Evolutionary conservation across 2,329 filamentous ascomycete species (phyloP), one percentile per base, ranked within the genome.

Genomic region (Dactylella cylindrospora): DNA sequence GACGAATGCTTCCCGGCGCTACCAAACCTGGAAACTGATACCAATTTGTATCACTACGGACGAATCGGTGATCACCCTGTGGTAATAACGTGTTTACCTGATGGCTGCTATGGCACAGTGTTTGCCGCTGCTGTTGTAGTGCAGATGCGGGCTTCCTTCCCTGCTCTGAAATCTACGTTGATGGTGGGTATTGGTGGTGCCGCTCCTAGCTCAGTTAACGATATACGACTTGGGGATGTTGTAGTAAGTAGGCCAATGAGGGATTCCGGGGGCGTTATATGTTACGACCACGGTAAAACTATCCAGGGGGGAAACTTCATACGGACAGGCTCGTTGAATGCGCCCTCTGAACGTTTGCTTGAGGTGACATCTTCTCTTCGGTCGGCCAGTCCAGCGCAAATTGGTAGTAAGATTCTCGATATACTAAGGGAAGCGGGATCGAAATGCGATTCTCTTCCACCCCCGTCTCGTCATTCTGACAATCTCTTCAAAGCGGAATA

Each of bases 151-250:
- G 15, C 15, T 12, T 45, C 15, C 5, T 45, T 54, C 25, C 50
- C 50, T 3, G 19, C 23, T 15, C 6, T 36, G 8, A 6, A 26
- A 33, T 53, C 33, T 26, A 28, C 38, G 8, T 31, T 54, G 3
- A 38, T 54, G 39, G 50, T 54, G 12, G 50, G 50, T 1, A 45
- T 54, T 3, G 50, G 35, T 9, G 50, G 50, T 0, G 50, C 31
- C 3, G 40, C 23, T 13, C 17, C 39, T 6, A 45, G 25, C 36
- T 17, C 25, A 2, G 39, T 15, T 10, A 25, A 45, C 12, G 50
- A 54, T 38, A 25, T 54, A 15, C 28, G 50, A 28, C 31, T 54
- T 15, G 50, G 50, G 1, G 50, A 54, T 45, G 25, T 54, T 17
- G 32, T 54, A 13, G 40, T 54, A n/a, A 32, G 39, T 12, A 15